Evolutionary conservation across 192 early-diverging fungal genomes (phyloP), one percentile per base, ranked within the genome.

Genomic region (Pilaira anomala): DNA sequence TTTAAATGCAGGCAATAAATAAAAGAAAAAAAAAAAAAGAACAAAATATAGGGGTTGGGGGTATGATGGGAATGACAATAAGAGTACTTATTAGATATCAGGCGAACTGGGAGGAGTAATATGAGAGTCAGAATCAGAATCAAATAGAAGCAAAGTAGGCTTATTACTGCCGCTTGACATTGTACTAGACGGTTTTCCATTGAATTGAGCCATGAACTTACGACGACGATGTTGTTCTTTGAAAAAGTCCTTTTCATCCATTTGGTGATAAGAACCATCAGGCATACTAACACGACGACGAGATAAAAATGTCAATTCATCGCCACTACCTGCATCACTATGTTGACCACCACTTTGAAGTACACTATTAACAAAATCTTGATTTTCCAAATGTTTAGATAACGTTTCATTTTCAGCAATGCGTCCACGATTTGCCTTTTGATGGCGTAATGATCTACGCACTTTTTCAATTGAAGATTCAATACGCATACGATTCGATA

Each of bases 401-500:
- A 42, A 12, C 22, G 40, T 58, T 22, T 42, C 36, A 6, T 4
- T 42, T 5, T 58, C 33, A 7, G 13, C 18, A 41, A 33, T 25
- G 24, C 22, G 39, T 13, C 36, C 22, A n/a, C n/a, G n/a, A 18
- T 33, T n/a, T 33, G 53, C 6, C 28, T 36, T 55, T 0, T 21
- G 9, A 48, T 51, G 25, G 16, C n/a, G 59, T 4, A 65, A n/a
- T 54, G 52, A 9, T 21, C 69, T 55, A 54, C 72, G 69, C 44
- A 74, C 76, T 40, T 57, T 58, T 13, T 81, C 65, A 65, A 92
- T 86, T 7, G 83, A 78, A 52, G 83, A 79, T 67, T 96, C 93
- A 63, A 96, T 83, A 44, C 70, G 68, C 78, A 92, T 65, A 9
- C 91, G 82, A 54, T 90, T 85, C 12, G 77, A 66, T 59, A 96